Percentiles rank a stretch among this genome's conserved stretches.
These are phyloP conservation scores for Aristolochia fimbriata DNA, from an alignment of 164 flowering plant species.

Conservation along the genomic window DNA sequence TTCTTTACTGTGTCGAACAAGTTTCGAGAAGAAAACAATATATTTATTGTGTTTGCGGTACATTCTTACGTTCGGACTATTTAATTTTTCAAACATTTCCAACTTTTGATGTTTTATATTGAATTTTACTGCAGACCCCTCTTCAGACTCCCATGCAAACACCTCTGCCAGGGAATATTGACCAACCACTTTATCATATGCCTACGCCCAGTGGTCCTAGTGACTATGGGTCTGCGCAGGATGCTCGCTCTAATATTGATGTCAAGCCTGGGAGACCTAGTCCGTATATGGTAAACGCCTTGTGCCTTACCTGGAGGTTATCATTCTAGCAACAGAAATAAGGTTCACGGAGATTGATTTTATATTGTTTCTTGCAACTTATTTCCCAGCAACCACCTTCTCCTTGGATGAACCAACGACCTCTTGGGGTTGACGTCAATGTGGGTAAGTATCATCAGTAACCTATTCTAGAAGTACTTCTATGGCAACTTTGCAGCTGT, in stretches of 20 bases:
- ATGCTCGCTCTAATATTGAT: conserved; percentile 36
- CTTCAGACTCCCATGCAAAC: conserved; percentile 71
- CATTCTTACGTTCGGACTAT: not conserved
- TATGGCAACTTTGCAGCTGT: no score
- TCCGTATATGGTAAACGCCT: conserved; percentile 54
- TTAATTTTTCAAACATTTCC: not conserved
- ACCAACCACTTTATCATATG: conserved; percentile 51
- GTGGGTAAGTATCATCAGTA: conserved; percentile 51
- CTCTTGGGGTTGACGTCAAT: conserved; percentile 84
- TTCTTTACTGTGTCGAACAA: not conserved
- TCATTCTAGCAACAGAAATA: not conserved
- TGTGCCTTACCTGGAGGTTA: not conserved
- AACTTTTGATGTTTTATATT: no score
- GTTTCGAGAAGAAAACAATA: no score
- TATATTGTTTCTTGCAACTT: not conserved
- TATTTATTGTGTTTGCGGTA: not conserved
- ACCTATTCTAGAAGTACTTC: not conserved
- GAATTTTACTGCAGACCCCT: conserved; percentile 46
- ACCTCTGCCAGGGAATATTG: conserved; percentile 50
- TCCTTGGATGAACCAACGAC: conserved; percentile 78
- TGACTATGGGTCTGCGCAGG: conserved; percentile 45
- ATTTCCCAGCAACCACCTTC: conserved; percentile 68
- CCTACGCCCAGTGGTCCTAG: conserved; percentile 47
- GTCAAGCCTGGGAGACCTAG: conserved; percentile 66
- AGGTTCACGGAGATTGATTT: no score